phyloP scores from a whole-genome alignment of 345 rosid species.

The Lepidium didymum region DNA sequence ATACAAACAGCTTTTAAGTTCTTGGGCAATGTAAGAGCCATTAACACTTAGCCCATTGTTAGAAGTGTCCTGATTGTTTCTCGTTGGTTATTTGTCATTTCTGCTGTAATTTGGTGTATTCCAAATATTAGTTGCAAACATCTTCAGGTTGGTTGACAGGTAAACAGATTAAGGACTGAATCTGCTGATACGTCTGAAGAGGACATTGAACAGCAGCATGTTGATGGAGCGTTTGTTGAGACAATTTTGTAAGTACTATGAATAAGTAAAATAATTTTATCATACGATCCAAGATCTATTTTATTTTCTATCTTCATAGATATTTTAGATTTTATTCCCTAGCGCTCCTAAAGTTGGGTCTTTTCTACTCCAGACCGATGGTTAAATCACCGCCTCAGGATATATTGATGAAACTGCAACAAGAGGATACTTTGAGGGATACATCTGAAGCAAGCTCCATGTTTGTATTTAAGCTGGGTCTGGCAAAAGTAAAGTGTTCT shows the following conservation, averaged over 20 bases:
- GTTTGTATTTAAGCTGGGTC: slow-evolving; percentile 85
- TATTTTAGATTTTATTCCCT: slow-evolving; percentile 9
- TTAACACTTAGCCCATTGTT: slow-evolving; percentile 5
- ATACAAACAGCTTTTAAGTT: slow-evolving; percentile 76
- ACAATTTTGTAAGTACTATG: slow-evolving; percentile 59
- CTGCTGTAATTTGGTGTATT: slow-evolving; percentile 3
- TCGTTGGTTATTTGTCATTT: not conserved
- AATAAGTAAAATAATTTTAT: not conserved
- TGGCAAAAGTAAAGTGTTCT: slow-evolving; percentile 58
- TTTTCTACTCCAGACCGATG: slow-evolving; percentile 53
- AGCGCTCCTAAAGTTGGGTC: not conserved
- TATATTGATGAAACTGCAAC: slow-evolving; percentile 69
- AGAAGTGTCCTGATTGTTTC: not conserved
- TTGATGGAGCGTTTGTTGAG: slow-evolving; percentile 91
- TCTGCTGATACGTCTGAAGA: slow-evolving; percentile 54
- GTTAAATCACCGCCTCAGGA: slow-evolving; percentile 81
- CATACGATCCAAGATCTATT: not conserved
- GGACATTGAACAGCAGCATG: slow-evolving; percentile 68
- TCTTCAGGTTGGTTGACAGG: slow-evolving; percentile 35
- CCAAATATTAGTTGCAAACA: slow-evolving; percentile 10
- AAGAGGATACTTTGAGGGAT: slow-evolving; percentile 55
- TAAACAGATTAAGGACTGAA: slow-evolving; percentile 57
- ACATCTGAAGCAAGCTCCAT: slow-evolving; percentile 63
- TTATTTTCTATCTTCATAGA: not conserved
- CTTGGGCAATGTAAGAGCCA: slow-evolving; percentile 63